phyloP scores from a whole-genome alignment of 2,329 filamentous ascomycete species.

The Ophiostoma populinum region DNA sequence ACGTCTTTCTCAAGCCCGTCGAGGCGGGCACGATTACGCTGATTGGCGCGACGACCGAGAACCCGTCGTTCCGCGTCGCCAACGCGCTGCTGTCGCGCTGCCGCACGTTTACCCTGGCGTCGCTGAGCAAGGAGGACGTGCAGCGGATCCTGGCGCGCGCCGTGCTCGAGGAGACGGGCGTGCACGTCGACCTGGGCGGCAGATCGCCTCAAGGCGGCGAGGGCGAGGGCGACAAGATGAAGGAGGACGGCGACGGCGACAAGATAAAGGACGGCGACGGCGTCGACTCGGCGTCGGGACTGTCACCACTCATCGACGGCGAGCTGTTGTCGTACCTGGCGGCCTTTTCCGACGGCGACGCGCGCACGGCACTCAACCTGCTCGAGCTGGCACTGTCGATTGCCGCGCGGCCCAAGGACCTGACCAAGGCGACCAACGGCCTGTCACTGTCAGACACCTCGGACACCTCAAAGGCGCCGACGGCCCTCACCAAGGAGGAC shows the following conservation, averaged over 20 bases:
- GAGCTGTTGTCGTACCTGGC: slow-evolving; percentile 69
- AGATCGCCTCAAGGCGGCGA: not conserved
- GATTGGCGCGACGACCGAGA: slow-evolving; percentile 92
- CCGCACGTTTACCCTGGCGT: slow-evolving; percentile 71
- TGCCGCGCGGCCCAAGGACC: slow-evolving; percentile 21
- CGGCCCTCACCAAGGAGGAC: slow-evolving; percentile 51
- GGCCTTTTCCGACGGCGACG: slow-evolving; percentile 79
- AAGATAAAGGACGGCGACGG: not conserved
- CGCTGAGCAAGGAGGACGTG: slow-evolving; percentile 57
- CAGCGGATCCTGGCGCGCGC: slow-evolving; percentile 61
- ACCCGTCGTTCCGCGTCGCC: slow-evolving; percentile 86
- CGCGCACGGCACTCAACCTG: slow-evolving; percentile 79
- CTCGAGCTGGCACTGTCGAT: slow-evolving; percentile 77
- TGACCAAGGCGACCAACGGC: slow-evolving; percentile 22
- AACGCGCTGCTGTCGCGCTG: slow-evolving; percentile 76
- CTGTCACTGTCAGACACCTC: too few species aligned
- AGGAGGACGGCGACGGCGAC: slow-evolving; percentile 25
- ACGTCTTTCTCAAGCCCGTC: slow-evolving; percentile 84
- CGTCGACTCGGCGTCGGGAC: slow-evolving; percentile 1
- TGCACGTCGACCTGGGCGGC: too few species aligned
- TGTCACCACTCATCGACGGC: slow-evolving; percentile 49
- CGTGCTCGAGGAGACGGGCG: slow-evolving; percentile 35
- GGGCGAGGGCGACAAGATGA: slow-evolving; percentile 6
- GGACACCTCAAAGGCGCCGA: slow-evolving; percentile 18
- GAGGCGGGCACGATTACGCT: slow-evolving; percentile 81